Percentiles rank a stretch among this genome's conserved stretches.
phyloP scores from a whole-genome alignment of 805 yeast species.

The Henningerozyma blattae region DNA sequence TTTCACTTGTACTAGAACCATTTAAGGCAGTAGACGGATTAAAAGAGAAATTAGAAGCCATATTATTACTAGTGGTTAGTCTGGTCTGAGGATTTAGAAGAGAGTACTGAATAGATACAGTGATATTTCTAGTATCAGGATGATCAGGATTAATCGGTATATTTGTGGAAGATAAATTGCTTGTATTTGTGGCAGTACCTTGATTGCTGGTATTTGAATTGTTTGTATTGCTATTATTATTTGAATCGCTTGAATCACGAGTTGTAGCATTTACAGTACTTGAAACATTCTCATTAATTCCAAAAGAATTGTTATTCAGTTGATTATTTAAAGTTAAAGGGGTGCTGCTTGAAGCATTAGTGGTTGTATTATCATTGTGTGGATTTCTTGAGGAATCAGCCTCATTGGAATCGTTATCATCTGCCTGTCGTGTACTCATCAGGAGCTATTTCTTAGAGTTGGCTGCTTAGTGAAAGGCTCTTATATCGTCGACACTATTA shows the following conservation, averaged over 20 bases:
- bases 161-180: background rate
- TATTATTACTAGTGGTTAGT: background rate
- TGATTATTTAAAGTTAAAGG: too few species aligned
- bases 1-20: background rate
- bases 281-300: too few species aligned
- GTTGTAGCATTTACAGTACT: background rate
- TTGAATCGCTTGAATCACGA: background rate
- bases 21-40: background rate
- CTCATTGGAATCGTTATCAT: too few species aligned
- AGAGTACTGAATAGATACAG: constrained; percentile 22
- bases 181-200: background rate
- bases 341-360: too few species aligned
- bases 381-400: too few species aligned
- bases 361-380: too few species aligned
- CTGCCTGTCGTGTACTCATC: too few species aligned
- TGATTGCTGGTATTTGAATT: background rate
- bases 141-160: background rate
- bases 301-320: too few species aligned
- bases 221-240: background rate
- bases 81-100: constrained; percentile 7
- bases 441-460: too few species aligned
- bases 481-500: too few species aligned
- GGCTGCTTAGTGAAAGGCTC: too few species aligned
- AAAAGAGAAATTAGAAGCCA: background rate
- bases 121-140: constrained; percentile 14